Conservation (phyloP, 2,329 filamentous ascomycete species). For the Pseudogymnoascus sp. region DNA sequence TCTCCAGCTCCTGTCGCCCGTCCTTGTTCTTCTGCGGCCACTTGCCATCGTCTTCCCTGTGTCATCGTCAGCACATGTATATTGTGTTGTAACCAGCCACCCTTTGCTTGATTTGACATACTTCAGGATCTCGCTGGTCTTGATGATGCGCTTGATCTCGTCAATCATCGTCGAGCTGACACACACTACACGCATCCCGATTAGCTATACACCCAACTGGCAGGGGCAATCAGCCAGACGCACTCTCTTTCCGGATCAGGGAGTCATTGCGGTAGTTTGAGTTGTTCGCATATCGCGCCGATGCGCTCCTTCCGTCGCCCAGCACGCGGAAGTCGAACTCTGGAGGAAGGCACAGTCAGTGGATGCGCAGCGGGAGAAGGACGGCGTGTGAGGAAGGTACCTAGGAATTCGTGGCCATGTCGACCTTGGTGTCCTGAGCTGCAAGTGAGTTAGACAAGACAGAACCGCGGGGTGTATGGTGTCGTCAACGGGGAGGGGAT, state of each 20-base stretch:
- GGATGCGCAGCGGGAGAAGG: neutral
- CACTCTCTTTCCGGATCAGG: constrained; percentile 98
- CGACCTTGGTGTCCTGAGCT: constrained; percentile 96
- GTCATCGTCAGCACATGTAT: constrained; percentile 20
- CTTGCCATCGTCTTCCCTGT: constrained; percentile 91
- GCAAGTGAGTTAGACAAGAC: constrained; percentile 23
- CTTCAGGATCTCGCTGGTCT: constrained; percentile 96
- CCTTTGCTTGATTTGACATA: constrained; percentile 34
- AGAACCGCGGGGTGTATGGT: constrained; percentile 9
- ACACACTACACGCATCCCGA: constrained; percentile 59
- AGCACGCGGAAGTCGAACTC: constrained; percentile 95
- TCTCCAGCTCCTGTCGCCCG: constrained; percentile 91
- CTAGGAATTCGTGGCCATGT: constrained; percentile 96
- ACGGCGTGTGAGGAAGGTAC: constrained; percentile 37
- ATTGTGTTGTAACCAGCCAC: neutral
- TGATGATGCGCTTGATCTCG: constrained; percentile 96
- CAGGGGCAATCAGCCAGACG: constrained; percentile 29
- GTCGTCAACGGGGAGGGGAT: neutral
- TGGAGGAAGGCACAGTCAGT: constrained; percentile 35
- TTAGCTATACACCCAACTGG: neutral
- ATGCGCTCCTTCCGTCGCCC: constrained; percentile 85
- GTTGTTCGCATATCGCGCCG: constrained; percentile 96
- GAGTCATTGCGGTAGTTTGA: constrained; percentile 99
- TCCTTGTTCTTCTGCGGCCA: constrained; percentile 99
- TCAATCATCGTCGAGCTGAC: constrained; percentile 84